These are phyloP conservation scores for Lentinula sp. DNA, from an alignment of 768 basidiomycete species.

Conservation along the genomic window DNA sequence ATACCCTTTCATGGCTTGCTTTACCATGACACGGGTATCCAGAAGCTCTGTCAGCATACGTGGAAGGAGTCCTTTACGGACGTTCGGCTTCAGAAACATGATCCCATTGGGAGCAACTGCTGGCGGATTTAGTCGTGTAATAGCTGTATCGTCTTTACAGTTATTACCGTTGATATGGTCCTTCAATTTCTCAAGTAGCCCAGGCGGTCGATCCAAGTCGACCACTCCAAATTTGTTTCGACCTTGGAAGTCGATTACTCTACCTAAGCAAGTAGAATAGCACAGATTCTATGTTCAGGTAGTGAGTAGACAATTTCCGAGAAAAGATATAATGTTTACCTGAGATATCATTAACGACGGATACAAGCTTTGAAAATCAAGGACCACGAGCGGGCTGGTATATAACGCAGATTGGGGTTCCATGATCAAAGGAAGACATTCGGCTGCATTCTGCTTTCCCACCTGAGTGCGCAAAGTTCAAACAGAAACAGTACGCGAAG, in stretches of 20 bases:
- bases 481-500: not conserved
- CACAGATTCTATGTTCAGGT: conserved; percentile 73
- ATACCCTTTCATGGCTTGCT: conserved; percentile 87
- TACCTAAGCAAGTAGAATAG: conserved; percentile 93
- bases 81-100: conserved; percentile 81
- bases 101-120: conserved; percentile 94
- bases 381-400: conserved; percentile 83
- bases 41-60: conserved; percentile 92
- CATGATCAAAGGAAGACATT: conserved; percentile 93
- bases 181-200: conserved; percentile 61
- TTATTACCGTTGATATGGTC: conserved; percentile 71
- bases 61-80: conserved; percentile 79
- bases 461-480: conserved; percentile 48
- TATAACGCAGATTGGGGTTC: conserved; percentile 94
- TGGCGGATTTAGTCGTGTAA: not conserved
- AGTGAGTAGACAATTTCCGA: too few relatives aligned
- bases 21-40: conserved; percentile 97
- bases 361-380: conserved; percentile 96
- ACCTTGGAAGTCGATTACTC: conserved; percentile 82
- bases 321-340: not conserved
- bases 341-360: conserved; percentile 94
- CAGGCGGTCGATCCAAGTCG: conserved; percentile 62
- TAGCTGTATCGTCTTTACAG: not conserved
- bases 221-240: conserved; percentile 84
- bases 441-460: conserved; percentile 92